Evolutionary conservation across 108 stramenopile genomes (phyloP).

Genomic region (Skeletonema marinoi): DNA sequence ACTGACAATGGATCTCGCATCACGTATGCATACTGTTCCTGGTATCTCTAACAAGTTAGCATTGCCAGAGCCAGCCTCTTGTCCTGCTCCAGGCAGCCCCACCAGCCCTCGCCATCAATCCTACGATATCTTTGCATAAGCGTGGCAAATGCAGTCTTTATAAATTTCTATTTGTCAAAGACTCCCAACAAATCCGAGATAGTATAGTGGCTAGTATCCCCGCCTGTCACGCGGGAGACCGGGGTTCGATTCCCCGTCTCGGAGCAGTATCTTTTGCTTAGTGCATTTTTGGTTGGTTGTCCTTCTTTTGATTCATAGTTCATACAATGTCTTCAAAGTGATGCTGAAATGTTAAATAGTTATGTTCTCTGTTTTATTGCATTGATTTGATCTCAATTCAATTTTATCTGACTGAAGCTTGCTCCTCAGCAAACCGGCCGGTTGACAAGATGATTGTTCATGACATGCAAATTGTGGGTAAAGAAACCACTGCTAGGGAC

Average conservation of each 20-base stretch:
- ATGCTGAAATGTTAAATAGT: no score
- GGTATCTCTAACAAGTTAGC: no score
- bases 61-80: no score
- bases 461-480: constrained; percentile 84
- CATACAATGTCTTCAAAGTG: no score
- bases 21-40: no score
- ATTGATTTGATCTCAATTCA: not conserved
- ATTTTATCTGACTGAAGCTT: not conserved
- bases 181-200: constrained; percentile 54
- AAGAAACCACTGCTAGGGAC: constrained; percentile 87
- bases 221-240: constrained; percentile 98
- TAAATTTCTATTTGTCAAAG: no score
- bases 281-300: not conserved
- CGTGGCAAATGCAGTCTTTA: no score
- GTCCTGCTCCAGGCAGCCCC: no score
- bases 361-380: not conserved
- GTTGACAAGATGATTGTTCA: constrained; percentile 58
- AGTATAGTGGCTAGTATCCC: constrained; percentile 98
- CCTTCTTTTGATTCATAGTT: no score
- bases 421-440: constrained; percentile 58
- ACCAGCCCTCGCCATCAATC: no score
- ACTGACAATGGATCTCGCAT: no score
- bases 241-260: constrained; percentile 92
- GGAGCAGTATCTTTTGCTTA: constrained; percentile 36
- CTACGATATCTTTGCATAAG: no score